phyloP scores from a whole-genome alignment of 2,329 filamentous ascomycete genomes.

The Coniochaeta pulveracea region DNA sequence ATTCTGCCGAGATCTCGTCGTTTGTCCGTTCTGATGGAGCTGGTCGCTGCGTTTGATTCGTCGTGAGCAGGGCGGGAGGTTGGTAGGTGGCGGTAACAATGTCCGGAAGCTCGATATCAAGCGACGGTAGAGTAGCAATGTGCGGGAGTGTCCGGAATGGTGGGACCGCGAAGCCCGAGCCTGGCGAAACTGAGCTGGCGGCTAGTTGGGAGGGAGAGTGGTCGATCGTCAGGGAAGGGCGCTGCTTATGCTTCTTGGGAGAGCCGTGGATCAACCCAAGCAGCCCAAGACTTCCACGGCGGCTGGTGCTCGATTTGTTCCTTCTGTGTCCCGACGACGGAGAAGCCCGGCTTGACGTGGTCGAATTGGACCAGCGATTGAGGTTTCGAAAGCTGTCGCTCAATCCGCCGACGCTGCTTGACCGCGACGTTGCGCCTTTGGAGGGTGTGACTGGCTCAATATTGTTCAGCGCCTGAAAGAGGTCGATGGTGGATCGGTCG shows the following conservation, averaged over 20 bases:
- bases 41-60: constrained; percentile 7
- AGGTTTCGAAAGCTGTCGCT: constrained; percentile 34
- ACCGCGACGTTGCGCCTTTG: constrained; percentile 19
- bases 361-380: constrained; percentile 43
- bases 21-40: constrained; percentile 4
- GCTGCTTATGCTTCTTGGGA: constrained; percentile 23
- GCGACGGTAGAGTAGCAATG: constrained; percentile 27
- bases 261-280: constrained; percentile 18
- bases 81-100: constrained; percentile 7
- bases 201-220: constrained; percentile 9
- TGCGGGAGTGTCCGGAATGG: constrained; percentile 26
- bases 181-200: constrained; percentile 9
- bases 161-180: constrained; percentile 13
- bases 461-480: constrained; percentile 11
- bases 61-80: constrained; percentile 2
- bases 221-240: constrained; percentile 12
- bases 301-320: constrained; percentile 23
- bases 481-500: constrained; percentile 11
- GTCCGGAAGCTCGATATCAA: constrained; percentile 22
- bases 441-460: constrained; percentile 11
- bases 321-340: constrained; percentile 14
- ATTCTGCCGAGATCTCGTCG: constrained; percentile 7
- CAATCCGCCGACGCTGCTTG: constrained; percentile 22
- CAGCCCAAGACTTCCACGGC: constrained; percentile 33
- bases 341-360: constrained; percentile 34